Percentiles rank a stretch among this genome's conserved stretches.
Conservation (phyloP, 192 early-diverging fungal species). For the Fimicolochytrium jonesii region DNA sequence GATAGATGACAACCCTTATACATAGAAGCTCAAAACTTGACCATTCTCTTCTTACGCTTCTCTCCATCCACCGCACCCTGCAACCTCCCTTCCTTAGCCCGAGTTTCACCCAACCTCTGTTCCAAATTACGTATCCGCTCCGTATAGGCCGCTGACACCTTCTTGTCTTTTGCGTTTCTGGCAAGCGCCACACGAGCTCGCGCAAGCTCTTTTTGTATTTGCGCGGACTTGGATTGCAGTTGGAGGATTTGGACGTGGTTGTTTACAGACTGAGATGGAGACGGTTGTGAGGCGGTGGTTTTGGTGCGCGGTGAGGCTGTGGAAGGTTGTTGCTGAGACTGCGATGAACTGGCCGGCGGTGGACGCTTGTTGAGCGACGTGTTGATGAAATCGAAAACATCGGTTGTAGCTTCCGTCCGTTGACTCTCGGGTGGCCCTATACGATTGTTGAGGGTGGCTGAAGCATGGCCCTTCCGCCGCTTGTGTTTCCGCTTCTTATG, state of each 20-base stretch:
- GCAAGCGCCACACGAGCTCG: not conserved
- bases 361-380: not conserved
- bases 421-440: too few species aligned
- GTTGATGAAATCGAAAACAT: constrained; percentile 14
- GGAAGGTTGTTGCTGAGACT: too few species aligned
- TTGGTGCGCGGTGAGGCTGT: too few species aligned
- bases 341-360: too few species aligned
- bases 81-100: not conserved
- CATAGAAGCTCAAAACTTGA: not conserved
- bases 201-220: not conserved
- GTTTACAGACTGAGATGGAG: not conserved
- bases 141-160: not conserved
- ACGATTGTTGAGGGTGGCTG: not conserved
- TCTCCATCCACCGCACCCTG: not conserved
- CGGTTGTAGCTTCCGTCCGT: too few species aligned
- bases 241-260: not conserved
- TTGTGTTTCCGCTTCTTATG: not conserved
- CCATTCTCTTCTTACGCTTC: not conserved
- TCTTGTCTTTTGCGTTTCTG: not conserved
- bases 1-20: too few species aligned
- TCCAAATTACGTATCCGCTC: not conserved
- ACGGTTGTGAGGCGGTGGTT: not conserved
- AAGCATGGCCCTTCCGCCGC: not conserved
- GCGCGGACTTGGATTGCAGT: not conserved
- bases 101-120: not conserved